phyloP scores from a whole-genome alignment of 1,139 yeast species.

The Saccharomyces hybrid region DNA sequence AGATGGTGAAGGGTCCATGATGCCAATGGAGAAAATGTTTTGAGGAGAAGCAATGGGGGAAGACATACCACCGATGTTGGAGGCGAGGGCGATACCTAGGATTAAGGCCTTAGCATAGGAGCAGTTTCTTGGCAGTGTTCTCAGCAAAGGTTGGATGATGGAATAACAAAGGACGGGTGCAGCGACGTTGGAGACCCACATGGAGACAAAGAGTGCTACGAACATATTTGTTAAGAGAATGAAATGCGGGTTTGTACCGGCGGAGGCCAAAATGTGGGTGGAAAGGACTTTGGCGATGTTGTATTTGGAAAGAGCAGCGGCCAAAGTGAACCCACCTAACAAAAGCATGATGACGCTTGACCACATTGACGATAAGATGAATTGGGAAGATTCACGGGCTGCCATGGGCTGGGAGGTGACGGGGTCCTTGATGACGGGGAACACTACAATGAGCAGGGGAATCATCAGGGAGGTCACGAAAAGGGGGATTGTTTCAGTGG shows the following conservation, averaged over 20 bases:
- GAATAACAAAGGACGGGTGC: slow-evolving; percentile 90
- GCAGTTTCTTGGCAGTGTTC: slow-evolving; percentile 73
- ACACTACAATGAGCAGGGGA: slow-evolving; percentile 68
- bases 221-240: slow-evolving; percentile 74
- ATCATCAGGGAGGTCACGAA: slow-evolving; percentile 76
- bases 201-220: slow-evolving; percentile 75
- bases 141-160: slow-evolving; percentile 76
- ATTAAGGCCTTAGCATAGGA: slow-evolving; percentile 77
- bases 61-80: slow-evolving; percentile 92
- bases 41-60: slow-evolving; percentile 96
- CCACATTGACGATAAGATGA: slow-evolving; percentile 85
- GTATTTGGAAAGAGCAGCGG: slow-evolving; percentile 87
- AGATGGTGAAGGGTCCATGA: slow-evolving; percentile 84
- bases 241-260: slow-evolving; percentile 77
- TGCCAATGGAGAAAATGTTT: slow-evolving; percentile 78
- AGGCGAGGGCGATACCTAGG: slow-evolving; percentile 83
- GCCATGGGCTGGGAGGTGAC: slow-evolving; percentile 43
- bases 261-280: slow-evolving; percentile 67
- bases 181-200: slow-evolving; percentile 96
- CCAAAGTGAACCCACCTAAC: slow-evolving; percentile 87
- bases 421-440: slow-evolving; percentile 58
- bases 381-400: slow-evolving; percentile 65
- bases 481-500: slow-evolving; percentile 84
- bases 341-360: slow-evolving; percentile 82
- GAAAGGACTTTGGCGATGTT: slow-evolving; percentile 81